phyloP scores from a whole-genome alignment of 208 protist genomes.

The Leishmania lainsoni region DNA sequence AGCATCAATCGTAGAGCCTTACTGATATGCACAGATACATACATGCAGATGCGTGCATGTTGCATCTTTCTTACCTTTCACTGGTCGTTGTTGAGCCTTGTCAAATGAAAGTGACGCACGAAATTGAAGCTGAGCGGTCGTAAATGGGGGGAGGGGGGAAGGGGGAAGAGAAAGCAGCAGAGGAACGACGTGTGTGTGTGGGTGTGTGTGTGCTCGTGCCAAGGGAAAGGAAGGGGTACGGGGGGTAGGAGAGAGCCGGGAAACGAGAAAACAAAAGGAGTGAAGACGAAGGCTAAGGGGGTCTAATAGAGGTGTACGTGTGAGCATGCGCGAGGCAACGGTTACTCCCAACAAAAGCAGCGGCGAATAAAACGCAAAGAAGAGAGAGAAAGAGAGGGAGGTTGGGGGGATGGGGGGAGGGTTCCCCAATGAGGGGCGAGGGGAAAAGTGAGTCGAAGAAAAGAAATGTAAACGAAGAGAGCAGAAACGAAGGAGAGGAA shows the following conservation, averaged over 20 bases:
- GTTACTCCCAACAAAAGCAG: no score
- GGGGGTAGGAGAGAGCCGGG: not conserved
- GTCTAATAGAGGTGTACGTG: no score
- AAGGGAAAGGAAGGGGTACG: not conserved
- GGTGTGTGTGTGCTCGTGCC: not conserved
- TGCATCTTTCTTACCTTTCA: not conserved
- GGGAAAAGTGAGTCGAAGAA: not conserved
- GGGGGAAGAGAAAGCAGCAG: not conserved
- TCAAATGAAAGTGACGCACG: not conserved
- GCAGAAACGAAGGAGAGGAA: not conserved
- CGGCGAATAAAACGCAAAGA: no score
- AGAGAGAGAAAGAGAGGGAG: no score
- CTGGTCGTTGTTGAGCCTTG: not conserved
- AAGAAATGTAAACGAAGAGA: not conserved
- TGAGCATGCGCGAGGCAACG: no score
- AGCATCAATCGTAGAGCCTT: not conserved
- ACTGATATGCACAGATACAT: not conserved
- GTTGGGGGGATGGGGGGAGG: not conserved
- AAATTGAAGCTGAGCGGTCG: not conserved
- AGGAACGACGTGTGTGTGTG: not conserved
- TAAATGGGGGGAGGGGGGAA: not conserved
- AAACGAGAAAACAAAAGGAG: not conserved
- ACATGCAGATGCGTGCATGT: not conserved
- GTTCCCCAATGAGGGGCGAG: not conserved
- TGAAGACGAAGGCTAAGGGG: not conserved